A percentile compares a stretch with the other conserved stretches of the same genome.
These are phyloP conservation scores for Bidens hawaiensis DNA, from an alignment of 140 eudicot species.

Conservation along the genomic window DNA sequence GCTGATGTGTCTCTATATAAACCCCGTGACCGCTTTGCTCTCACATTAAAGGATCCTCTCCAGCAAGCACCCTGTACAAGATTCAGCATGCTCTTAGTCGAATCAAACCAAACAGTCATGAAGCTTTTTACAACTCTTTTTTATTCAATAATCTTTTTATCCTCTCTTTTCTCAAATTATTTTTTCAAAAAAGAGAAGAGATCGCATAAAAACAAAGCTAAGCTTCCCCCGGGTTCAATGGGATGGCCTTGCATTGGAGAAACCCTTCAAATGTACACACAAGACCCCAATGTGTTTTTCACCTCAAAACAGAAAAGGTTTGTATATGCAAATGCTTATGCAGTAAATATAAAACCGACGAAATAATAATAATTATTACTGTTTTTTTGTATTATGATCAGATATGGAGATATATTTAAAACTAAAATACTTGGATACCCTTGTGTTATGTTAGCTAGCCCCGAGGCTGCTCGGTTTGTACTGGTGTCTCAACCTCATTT, in stretches of 20 bases:
- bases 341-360: background rate
- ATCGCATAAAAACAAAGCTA: slow-evolving; percentile 27
- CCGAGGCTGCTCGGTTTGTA: slow-evolving; percentile 84
- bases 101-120: slow-evolving; percentile 24
- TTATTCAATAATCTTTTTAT: slow-evolving; percentile 37
- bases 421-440: slow-evolving; percentile 89
- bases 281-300: slow-evolving; percentile 61
- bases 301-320: slow-evolving; percentile 65
- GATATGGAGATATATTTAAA: slow-evolving; percentile 84
- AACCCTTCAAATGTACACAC: slow-evolving; percentile 69
- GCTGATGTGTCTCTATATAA: slow-evolving; percentile 31
- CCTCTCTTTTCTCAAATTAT: slow-evolving; percentile 34
- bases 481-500: slow-evolving; percentile 54
- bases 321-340: background rate
- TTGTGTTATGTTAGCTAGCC: slow-evolving; percentile 82
- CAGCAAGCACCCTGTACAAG: slow-evolving; percentile 4
- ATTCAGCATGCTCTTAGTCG: background rate
- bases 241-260: slow-evolving; percentile 86
- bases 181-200: slow-evolving; percentile 31
- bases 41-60: background rate
- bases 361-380: no score
- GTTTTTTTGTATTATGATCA: slow-evolving; percentile 20
- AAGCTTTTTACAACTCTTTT: slow-evolving; percentile 33
- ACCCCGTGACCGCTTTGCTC: slow-evolving; percentile 31
- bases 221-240: slow-evolving; percentile 80